Base-by-base conservation (phyloP, 2,329 filamentous ascomycete genomes). In the Trichoderma afroharzianum region DNA sequence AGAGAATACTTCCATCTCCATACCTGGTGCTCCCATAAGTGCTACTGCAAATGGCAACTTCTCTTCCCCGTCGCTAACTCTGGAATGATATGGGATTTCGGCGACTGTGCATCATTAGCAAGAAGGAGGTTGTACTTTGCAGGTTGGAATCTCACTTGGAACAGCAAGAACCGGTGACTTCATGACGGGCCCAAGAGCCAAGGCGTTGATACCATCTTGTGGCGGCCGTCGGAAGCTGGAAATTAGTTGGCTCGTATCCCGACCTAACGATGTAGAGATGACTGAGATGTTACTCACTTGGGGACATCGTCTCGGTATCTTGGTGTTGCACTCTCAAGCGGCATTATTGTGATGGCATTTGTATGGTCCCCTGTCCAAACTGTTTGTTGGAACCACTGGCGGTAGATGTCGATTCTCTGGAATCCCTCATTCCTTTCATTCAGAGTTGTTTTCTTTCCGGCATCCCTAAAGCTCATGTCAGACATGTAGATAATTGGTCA, bases 401-500 rank as follows among this genome's bases (percentile, higher is more conserved):
- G 47, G 47, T 53, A 53, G 5, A 24, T 14, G 3, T 24, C 47
- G 7, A 53, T 53, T 24, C 1, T 14, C 47, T 24, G 1, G 11
- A 24, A 53, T 14, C 47, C 47, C 2, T 12, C 5, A 21, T 24
- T 6, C 47, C 47, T 53, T 14, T 53, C 3, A 0, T 14, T 6
- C 1, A 24, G 5, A 14, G 21, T 53, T 24, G 3, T 53, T 4
- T 14, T 6, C 5, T 53, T 53, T 53, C 47, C 47, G 3, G 1
- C 9, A 53, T 6, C 0, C 47, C 47, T 53, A 7, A 50, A n/a
- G n/a, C n/a, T 14, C 4, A 21, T 24, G n/a, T 50, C 11, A 21
- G 4, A 1, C 0, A 53, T 12, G 5, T 24, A 14, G 6, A 7
- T 11, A 0, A 7, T 53, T 24, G 0, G 1, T 6, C 21, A 43